A percentile compares a stretch with the other conserved stretches of the same genome.
These are phyloP conservation scores for Coniella vitis DNA, from an alignment of 2,329 filamentous ascomycete species.

Conservation along the genomic window DNA sequence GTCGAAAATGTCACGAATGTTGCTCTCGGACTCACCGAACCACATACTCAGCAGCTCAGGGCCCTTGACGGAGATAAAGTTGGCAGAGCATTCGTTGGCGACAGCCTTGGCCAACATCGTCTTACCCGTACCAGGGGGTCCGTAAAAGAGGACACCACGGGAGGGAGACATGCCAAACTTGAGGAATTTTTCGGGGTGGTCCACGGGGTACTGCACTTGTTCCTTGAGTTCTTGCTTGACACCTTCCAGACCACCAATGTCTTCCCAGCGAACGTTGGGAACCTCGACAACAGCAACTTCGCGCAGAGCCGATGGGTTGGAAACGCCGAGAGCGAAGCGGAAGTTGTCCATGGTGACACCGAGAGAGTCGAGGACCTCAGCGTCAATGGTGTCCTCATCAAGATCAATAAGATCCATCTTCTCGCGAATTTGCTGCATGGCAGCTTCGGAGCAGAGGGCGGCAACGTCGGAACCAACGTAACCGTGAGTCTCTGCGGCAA, in stretches of 20 bases:
- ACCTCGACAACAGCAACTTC: slow-evolving; percentile 99
- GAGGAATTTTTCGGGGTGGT: slow-evolving; percentile 99
- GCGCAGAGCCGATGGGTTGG: slow-evolving; percentile 96
- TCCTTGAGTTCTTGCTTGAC: slow-evolving; percentile 99
- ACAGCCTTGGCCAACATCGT: slow-evolving; percentile 99
- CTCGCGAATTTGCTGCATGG: slow-evolving; percentile 99
- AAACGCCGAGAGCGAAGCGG: slow-evolving; percentile 94
- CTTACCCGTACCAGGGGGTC: slow-evolving; percentile 99
- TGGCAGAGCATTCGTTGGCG: slow-evolving; percentile 97
- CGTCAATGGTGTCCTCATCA: slow-evolving; percentile 97
- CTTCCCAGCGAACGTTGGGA: slow-evolving; percentile 98
- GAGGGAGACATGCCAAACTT: slow-evolving; percentile 98
- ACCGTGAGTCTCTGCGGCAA: slow-evolving; percentile 95
- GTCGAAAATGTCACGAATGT: slow-evolving; percentile 99
- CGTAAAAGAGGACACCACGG: slow-evolving; percentile 97
- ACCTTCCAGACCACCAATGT: slow-evolving; percentile 94
- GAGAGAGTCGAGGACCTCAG: slow-evolving; percentile 94
- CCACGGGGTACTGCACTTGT: slow-evolving; percentile 97
- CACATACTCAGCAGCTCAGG: slow-evolving; percentile 98
- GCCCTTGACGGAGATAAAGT: slow-evolving; percentile 99
- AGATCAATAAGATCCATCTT: slow-evolving; percentile 99
- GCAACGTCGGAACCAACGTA: slow-evolving; percentile 98
- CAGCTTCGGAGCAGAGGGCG: slow-evolving; percentile 95
- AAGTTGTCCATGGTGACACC: slow-evolving; percentile 99
- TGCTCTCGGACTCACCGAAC: slow-evolving; percentile 99